Evolutionary conservation across 805 yeast species (phyloP), one percentile per base, ranked within the genome.

Genomic region (Starmerella stigmatis): DNA sequence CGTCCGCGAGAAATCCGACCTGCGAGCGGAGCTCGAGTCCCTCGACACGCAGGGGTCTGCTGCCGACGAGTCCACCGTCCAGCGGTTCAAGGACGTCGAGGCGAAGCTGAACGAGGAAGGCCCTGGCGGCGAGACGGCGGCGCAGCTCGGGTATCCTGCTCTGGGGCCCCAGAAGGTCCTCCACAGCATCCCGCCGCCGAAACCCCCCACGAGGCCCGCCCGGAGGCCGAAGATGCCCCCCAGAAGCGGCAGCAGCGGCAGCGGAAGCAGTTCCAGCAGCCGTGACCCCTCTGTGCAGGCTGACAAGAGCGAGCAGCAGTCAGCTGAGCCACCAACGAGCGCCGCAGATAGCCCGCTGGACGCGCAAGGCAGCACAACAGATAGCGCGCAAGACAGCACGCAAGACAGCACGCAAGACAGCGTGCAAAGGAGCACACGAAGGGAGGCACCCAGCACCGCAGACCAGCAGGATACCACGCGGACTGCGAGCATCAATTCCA

Each of bases 121-220:
- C 12, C 53, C 51, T 1, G 49, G 46, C 4, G 54, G 54, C 13
- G 41, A 41, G 1, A 49, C 54, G 1, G 41, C 54, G 3, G 31
- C 27, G 11, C 22, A 21, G 11, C 42, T 51, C 17, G 32, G 41
- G 7, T 35, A 13, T 19, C 53, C 53, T 3, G 45, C 39, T 2
- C 34, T 50, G 3, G 44, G 44, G 11, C 47, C 48, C 8, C 30
- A 31, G 16, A 30, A 41, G 16, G 37, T 16, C 12, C 15, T 8
- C 4, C 36, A 15, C 27, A 35, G 45, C 13, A n/a, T 26, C 4
- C 22, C 32, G 11, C 46, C 45, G 2, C 40, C 15, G 19, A 36
- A 31, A 23, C 49, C 46, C 6, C 23, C 32, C 2, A 41, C 33
- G 10, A 22, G 45, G n/a, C 49, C 45, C 3, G 33, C 13, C 6